Conservation (phyloP, 345 rosid species). For the Eutrema heterophyllum region DNA sequence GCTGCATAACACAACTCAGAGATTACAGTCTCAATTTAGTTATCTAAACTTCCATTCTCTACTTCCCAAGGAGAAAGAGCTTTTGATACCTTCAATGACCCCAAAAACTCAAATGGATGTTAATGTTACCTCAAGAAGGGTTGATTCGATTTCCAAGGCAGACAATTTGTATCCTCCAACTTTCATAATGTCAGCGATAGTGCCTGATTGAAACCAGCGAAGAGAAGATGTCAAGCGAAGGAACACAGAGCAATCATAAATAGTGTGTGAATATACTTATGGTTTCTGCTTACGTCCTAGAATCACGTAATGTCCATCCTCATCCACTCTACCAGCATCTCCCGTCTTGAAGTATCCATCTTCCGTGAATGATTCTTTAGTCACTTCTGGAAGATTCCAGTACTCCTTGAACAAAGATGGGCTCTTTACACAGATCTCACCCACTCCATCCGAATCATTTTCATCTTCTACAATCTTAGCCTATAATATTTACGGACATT, state of each 20-base stretch:
- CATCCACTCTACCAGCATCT: constrained; percentile 83
- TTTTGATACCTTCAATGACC: not conserved
- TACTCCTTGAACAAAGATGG: constrained; percentile 92
- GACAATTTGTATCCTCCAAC: constrained; percentile 98
- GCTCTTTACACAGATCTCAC: constrained; percentile 88
- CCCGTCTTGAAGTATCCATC: constrained; percentile 98
- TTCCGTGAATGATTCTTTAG: constrained; percentile 68
- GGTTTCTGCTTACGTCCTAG: constrained; percentile 74
- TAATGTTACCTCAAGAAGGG: constrained; percentile 65
- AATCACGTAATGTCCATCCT: constrained; percentile 83
- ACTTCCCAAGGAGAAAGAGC: not conserved
- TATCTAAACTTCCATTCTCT: not conserved
- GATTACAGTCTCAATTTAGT: not conserved
- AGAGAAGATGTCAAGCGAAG: not conserved
- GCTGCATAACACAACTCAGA: constrained; percentile 43
- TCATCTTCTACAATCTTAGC: constrained; percentile 69
- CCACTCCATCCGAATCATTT: constrained; percentile 45
- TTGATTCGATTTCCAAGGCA: constrained; percentile 92
- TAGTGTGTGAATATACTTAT: not conserved
- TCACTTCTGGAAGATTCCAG: constrained; percentile 96
- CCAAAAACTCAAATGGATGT: not conserved
- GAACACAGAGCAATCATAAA: not conserved
- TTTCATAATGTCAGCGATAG: constrained; percentile 92
- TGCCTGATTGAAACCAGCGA: constrained; percentile 46
- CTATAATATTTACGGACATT: constrained; percentile 35